phyloP scores from a whole-genome alignment of 257 asterid genomes.

The Solanum bulbocastanum region DNA sequence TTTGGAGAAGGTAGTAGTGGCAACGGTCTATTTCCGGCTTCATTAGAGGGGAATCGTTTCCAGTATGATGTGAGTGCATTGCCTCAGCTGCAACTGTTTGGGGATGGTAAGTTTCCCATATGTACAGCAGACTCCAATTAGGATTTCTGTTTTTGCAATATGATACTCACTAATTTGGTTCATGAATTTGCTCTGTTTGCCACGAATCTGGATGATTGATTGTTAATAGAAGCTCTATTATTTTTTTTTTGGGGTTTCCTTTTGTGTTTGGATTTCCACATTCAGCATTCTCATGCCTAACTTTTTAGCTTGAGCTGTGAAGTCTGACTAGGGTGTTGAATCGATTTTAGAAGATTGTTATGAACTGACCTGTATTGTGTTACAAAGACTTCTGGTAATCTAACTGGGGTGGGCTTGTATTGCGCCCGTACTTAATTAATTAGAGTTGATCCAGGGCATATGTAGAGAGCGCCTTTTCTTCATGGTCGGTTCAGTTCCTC shows the following conservation, averaged over 20 bases:
- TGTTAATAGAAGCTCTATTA: background rate
- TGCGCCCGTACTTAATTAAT: background rate
- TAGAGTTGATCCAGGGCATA: background rate
- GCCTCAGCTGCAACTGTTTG: slow-evolving; percentile 65
- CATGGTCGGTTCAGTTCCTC: background rate
- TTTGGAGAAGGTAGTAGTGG: slow-evolving; percentile 49
- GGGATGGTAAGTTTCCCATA: slow-evolving; percentile 37
- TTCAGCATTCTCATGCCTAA: background rate
- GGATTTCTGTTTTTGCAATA: background rate
- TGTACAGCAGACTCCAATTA: background rate
- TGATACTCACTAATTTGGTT: background rate
- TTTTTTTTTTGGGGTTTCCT: too few relatives aligned
- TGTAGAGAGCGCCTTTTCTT: background rate
- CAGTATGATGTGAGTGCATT: slow-evolving; percentile 29
- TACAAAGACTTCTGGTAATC: background rate
- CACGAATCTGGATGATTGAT: background rate
- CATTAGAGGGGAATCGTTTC: slow-evolving; percentile 29
- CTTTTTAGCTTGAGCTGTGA: background rate
- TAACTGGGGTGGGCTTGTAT: background rate
- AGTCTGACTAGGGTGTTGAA: background rate
- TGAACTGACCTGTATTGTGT: background rate
- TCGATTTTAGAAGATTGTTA: background rate
- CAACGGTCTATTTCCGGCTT: slow-evolving; percentile 25
- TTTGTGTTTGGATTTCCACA: background rate
- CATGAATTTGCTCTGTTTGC: background rate